phyloP scores from a whole-genome alignment of 306 rosid species.

The Psophocarpus tetragonolobus region DNA sequence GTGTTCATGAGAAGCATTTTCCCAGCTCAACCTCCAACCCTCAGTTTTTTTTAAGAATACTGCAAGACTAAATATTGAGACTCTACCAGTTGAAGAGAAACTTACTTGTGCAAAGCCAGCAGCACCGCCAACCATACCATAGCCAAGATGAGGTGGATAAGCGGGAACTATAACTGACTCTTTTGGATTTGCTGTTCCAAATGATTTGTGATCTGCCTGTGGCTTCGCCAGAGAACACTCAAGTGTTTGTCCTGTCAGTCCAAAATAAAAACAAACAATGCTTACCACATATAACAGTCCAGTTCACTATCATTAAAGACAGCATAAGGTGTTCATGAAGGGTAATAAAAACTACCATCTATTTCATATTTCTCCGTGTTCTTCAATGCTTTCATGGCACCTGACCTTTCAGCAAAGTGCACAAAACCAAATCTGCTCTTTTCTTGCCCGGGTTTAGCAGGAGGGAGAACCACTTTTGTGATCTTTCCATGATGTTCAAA shows the following conservation, averaged over 20 bases:
- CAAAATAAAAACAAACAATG: slow-evolving; percentile 2
- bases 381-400: slow-evolving; percentile 68
- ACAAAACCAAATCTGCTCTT: slow-evolving; percentile 76
- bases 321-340: neutral
- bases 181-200: slow-evolving; percentile 46
- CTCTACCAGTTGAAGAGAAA: slow-evolving; percentile 5
- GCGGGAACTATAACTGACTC: slow-evolving; percentile 48
- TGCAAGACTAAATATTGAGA: neutral
- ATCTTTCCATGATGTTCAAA: slow-evolving; percentile 73
- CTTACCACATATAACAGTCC: neutral
- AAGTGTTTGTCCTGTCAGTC: slow-evolving; percentile 61
- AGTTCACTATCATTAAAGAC: neutral
- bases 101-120: slow-evolving; percentile 71
- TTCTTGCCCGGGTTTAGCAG: slow-evolving; percentile 71
- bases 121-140: slow-evolving; percentile 63
- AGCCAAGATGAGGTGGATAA: slow-evolving; percentile 59
- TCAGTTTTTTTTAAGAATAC: neutral
- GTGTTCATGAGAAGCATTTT: slow-evolving; percentile 5
- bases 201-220: slow-evolving; percentile 61
- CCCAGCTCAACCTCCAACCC: neutral
- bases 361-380: slow-evolving; percentile 70
- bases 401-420: slow-evolving; percentile 65
- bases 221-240: slow-evolving; percentile 80
- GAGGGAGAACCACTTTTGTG: slow-evolving; percentile 72
- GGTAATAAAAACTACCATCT: slow-evolving; percentile 48